Percentiles rank a stretch among this genome's conserved stretches.
These are phyloP conservation scores for Cantharellus cinnabarinus DNA, from an alignment of 768 basidiomycete genomes.

Conservation along the genomic window DNA sequence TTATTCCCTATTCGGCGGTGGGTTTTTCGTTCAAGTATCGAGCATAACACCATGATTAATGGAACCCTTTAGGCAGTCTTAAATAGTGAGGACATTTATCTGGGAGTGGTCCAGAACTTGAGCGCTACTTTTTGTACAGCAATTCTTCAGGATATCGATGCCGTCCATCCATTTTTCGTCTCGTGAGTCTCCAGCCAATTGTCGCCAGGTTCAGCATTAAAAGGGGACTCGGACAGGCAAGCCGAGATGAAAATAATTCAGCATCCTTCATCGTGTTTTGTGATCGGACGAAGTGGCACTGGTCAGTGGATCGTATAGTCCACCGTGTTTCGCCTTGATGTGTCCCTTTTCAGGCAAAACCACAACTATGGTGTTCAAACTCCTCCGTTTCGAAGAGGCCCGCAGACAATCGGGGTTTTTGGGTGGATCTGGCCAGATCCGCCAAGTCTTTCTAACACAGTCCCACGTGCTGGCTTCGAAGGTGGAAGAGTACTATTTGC, in stretches of 20 bases:
- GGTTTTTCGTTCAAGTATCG: constrained; percentile 8
- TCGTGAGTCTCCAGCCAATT: constrained; percentile 12
- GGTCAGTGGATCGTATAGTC: background rate
- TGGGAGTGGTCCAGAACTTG: background rate
- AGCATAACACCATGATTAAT: constrained; percentile 9
- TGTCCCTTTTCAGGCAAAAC: constrained; percentile 1
- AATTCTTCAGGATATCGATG: constrained; percentile 31
- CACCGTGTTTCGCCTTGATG: too few relatives aligned
- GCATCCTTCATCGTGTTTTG: constrained; percentile 38
- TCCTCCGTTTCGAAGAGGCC: constrained; percentile 3
- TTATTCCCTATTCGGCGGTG: constrained; percentile 19
- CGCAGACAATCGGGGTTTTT: background rate
- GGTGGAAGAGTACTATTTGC: constrained; percentile 45
- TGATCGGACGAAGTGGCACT: constrained; percentile 52
- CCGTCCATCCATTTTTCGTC: constrained; percentile 16
- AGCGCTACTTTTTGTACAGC: constrained; percentile 14
- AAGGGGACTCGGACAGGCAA: constrained; percentile 10
- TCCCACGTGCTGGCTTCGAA: constrained; percentile 33
- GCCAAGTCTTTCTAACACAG: constrained; percentile 8
- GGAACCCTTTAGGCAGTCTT: constrained; percentile 15
- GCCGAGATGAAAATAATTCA: constrained; percentile 38
- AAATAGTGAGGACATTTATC: constrained; percentile 13
- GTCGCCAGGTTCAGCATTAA: background rate
- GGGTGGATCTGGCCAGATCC: background rate
- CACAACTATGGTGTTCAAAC: constrained; percentile 8